Evolutionary conservation across 768 basidiomycete species (phyloP).

Genomic region (Vararia minispora): DNA sequence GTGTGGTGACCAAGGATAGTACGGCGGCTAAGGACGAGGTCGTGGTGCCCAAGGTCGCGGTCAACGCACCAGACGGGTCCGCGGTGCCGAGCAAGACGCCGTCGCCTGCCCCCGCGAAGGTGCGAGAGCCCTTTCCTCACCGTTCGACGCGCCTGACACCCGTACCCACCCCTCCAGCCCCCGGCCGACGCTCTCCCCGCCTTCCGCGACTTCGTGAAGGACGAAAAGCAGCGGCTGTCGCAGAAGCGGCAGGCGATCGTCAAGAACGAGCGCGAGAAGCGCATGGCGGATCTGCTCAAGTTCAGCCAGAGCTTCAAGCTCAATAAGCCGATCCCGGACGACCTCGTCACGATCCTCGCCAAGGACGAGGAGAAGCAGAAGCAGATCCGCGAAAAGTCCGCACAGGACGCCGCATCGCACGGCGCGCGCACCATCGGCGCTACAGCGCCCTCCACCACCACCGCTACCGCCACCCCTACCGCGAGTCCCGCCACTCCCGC

Average conservation of each 20-base stretch:
- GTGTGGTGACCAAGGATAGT: constrained; percentile 18
- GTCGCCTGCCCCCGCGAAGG: constrained; percentile 59
- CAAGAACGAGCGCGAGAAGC: constrained; percentile 91
- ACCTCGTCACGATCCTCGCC: constrained; percentile 83
- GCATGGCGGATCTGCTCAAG: constrained; percentile 85
- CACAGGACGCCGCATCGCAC: constrained; percentile 50
- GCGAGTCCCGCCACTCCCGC: constrained; percentile 32
- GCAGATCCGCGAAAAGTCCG: constrained; percentile 68
- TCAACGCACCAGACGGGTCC: constrained; percentile 72
- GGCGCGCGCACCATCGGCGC: constrained; percentile 54
- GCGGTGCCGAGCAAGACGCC: constrained; percentile 41
- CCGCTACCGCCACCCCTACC: constrained; percentile 26
- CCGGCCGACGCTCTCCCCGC: constrained; percentile 69
- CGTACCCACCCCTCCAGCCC: constrained; percentile 29
- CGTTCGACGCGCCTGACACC: constrained; percentile 1
- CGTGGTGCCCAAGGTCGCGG: constrained; percentile 64
- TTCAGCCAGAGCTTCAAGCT: constrained; percentile 96
- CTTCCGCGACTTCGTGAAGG: constrained; percentile 88
- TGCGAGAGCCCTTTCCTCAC: constrained; percentile 17
- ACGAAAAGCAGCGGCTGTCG: constrained; percentile 81
- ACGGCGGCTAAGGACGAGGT: constrained; percentile 33
- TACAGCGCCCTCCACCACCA: constrained; percentile 29
- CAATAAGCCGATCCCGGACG: constrained; percentile 91
- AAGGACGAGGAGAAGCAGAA: constrained; percentile 91
- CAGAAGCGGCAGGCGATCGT: constrained; percentile 84